These are phyloP conservation scores for Phycomyces nitens DNA, from an alignment of 192 early-diverging fungal species.

Conservation along the genomic window DNA sequence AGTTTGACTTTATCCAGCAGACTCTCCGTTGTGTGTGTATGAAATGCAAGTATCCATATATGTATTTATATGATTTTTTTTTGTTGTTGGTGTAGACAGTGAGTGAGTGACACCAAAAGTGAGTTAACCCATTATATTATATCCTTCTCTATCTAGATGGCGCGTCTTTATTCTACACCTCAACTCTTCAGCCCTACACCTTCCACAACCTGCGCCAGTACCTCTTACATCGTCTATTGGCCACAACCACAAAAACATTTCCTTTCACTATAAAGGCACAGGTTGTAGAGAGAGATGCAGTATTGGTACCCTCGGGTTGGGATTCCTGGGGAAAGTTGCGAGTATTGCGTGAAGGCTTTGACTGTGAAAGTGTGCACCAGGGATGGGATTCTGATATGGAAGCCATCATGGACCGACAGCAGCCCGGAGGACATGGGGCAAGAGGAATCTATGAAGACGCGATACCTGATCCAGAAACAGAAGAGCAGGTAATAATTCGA, in stretches of 20 bases:
- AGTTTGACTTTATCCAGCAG: conserved; percentile 96
- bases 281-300: conserved; percentile 82
- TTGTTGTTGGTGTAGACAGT: too few species aligned
- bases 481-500: conserved; percentile 50
- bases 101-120: too few species aligned
- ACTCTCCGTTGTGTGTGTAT: conserved; percentile 84
- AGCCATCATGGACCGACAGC: conserved; percentile 25
- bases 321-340: conserved; percentile 88
- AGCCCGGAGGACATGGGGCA: conserved; percentile 40
- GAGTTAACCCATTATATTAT: background rate
- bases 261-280: conserved; percentile 68
- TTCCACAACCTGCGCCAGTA: conserved; percentile 76
- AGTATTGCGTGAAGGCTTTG: conserved; percentile 72
- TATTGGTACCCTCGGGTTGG: conserved; percentile 91
- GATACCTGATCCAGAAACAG: conserved; percentile 43
- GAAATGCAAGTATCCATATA: conserved; percentile 72
- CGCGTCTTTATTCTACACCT: conserved; percentile 88
- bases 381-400: conserved; percentile 62
- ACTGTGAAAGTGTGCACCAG: conserved; percentile 53
- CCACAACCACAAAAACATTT: conserved; percentile 36
- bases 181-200: conserved; percentile 73
- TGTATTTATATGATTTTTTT: too few species aligned
- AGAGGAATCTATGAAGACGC: conserved; percentile 58
- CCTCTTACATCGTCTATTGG: conserved; percentile 72
- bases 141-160: conserved; percentile 54